Conservation (phyloP, 2,329 filamentous ascomycete genomes). For the Xylaria sp. region DNA sequence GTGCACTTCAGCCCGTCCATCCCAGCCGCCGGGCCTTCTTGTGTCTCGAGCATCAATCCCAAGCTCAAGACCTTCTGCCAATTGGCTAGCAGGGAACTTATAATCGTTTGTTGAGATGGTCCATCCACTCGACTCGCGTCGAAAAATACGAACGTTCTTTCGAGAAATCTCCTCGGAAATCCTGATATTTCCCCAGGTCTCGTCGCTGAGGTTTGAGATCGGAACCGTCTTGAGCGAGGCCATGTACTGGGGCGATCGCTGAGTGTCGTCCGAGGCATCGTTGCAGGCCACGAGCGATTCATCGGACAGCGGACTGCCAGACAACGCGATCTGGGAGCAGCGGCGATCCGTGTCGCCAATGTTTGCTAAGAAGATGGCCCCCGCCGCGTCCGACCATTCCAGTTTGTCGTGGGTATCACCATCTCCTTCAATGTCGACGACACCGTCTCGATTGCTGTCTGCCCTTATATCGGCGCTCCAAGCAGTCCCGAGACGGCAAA, state of each 20-base stretch:
- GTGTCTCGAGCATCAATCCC: not conserved
- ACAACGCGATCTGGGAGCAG: not conserved
- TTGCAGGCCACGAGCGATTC: too few species aligned
- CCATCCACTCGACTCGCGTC: not conserved
- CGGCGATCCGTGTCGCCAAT: not conserved
- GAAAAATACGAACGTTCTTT: not conserved
- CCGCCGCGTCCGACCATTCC: not conserved
- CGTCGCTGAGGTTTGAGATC: too few species aligned
- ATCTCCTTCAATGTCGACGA: slow-evolving; percentile 6
- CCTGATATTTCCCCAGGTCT: too few species aligned
- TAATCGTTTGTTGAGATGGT: not conserved
- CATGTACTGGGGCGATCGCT: too few species aligned
- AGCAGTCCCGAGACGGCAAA: not conserved
- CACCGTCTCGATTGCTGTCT: not conserved
- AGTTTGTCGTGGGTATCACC: not conserved
- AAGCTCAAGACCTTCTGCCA: not conserved
- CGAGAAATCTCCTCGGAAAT: not conserved
- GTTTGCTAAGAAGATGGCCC: not conserved
- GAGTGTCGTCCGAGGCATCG: too few species aligned
- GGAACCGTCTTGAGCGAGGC: too few species aligned
- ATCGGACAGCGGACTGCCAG: too few species aligned
- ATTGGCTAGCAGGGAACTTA: not conserved
- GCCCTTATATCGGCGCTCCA: not conserved
- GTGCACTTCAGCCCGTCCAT: not conserved
- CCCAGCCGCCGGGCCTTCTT: not conserved